Evolutionary conservation across 768 basidiomycete genomes (phyloP), one percentile per base, ranked within the genome.

Genomic region (Calocera cornea): DNA sequence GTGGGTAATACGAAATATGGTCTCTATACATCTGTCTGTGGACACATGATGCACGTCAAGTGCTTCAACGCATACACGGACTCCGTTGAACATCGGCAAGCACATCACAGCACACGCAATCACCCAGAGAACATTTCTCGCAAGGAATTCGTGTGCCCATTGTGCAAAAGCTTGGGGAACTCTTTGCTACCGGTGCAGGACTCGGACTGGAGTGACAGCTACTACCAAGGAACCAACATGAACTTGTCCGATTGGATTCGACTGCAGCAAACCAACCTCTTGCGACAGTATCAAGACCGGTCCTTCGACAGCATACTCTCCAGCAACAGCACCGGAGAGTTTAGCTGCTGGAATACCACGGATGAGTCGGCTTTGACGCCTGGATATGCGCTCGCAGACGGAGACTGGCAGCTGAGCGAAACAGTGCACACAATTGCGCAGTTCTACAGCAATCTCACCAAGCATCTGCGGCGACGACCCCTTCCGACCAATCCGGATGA

Each of bases 121-220:
- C 95, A 97, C 73, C 95, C 97, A 0, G 95, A 98, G 75, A 89
- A 86, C 72, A 92, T 94, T n/a, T 86, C 89, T 17, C 83, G 97
- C 41, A 89, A 89, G 71, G 97, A 99, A 73, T 98, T 88, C 78
- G 90, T 97, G 60, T 99, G 97, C 72, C 97, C 97, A 0, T 79
- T 99, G 2, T 99, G 97, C 80, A 98, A 98, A 78, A 93, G 91
- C 72, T 80, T 97, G 5, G 94, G 95, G 1, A 99, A 99, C 75
- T 86, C 93, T 34, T 87, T 99, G 44, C 81, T 99, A 0, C 97
- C 97, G 0, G 87, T 95, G 19, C 2, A 79, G 80, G 14, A 80
- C 86, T 0, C 75, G 80, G 12, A 71, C 71, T n/a, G 81, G 79
- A 38, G 75, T 81, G 27, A 74, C 34, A 49, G 67, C 7, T 66